Evolutionary conservation across 495 filamentous ascomycete genomes (phyloP).

Genomic region (Barbatosphaeria neglecta): DNA sequence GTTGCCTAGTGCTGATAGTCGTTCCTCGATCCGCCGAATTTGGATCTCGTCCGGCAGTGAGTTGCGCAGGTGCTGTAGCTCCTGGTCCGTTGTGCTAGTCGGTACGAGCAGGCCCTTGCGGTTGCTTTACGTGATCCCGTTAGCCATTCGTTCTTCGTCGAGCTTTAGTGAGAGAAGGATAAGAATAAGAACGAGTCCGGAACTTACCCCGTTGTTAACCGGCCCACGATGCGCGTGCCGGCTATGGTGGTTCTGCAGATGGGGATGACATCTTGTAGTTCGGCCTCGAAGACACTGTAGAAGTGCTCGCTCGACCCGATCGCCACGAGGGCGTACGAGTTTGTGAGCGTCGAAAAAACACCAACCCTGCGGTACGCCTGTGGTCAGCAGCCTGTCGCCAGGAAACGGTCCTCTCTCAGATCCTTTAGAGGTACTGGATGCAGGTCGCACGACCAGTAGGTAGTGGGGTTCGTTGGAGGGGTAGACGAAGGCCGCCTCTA

Average conservation of each 20-base stretch:
- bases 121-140: conserved; percentile 46
- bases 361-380: conserved; percentile 57
- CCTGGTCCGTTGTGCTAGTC: conserved; percentile 93
- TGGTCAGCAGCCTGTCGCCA: conserved; percentile 12
- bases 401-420: no score
- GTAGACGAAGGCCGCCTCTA: no score
- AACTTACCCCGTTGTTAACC: conserved; percentile 84
- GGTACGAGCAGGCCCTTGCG: conserved; percentile 92
- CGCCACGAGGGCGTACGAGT: conserved; percentile 87
- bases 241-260: conserved; percentile 97
- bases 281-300: conserved; percentile 92
- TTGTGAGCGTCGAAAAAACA: conserved; percentile 91
- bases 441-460: no score
- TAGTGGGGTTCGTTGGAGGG: conserved; percentile 3
- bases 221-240: conserved; percentile 87
- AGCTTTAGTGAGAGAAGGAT: background rate
- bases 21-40: conserved; percentile 91
- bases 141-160: background rate
- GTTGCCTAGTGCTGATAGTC: conserved; percentile 88
- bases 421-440: no score
- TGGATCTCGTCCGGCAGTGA: conserved; percentile 79
- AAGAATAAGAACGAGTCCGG: background rate
- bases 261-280: conserved; percentile 93
- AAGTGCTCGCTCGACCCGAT: conserved; percentile 96
- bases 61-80: conserved; percentile 93